Evolutionary conservation across 2,329 filamentous ascomycete species (phyloP).

Genomic region (Emmonsiellopsis sp.): DNA sequence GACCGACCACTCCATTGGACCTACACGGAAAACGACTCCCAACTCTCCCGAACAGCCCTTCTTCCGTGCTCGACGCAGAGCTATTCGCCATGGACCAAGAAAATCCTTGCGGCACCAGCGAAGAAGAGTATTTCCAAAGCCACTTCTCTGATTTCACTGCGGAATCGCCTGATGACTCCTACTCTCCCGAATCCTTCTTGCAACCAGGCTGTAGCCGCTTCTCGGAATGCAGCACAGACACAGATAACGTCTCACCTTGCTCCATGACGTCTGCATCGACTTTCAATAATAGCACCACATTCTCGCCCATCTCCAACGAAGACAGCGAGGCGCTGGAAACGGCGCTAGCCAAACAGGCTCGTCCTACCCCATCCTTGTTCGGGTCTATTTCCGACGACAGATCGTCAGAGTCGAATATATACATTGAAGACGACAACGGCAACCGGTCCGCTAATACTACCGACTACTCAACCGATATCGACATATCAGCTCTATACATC

Average conservation of each 20-base stretch:
- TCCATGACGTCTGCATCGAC: slow-evolving; percentile 29
- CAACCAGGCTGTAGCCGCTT: slow-evolving; percentile 27
- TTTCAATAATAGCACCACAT: slow-evolving; percentile 17
- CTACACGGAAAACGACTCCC: slow-evolving; percentile 33
- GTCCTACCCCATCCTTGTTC: background rate
- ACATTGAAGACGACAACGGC: slow-evolving; percentile 6
- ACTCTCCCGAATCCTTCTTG: slow-evolving; percentile 18
- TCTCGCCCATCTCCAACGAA: background rate
- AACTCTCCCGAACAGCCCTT: slow-evolving; percentile 38
- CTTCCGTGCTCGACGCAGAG: slow-evolving; percentile 36
- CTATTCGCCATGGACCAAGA: slow-evolving; percentile 28
- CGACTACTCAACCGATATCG: slow-evolving; percentile 14
- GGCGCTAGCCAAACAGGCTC: background rate
- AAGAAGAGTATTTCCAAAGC: slow-evolving; percentile 20
- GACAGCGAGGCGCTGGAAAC: background rate
- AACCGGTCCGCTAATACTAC: slow-evolving; percentile 13
- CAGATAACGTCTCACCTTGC: slow-evolving; percentile 25
- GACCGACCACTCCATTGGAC: slow-evolving; percentile 21
- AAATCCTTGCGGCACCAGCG: slow-evolving; percentile 14
- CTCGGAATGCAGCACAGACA: slow-evolving; percentile 33
- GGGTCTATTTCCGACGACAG: background rate
- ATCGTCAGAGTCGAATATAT: background rate
- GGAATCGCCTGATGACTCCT: slow-evolving; percentile 17
- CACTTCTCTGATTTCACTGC: slow-evolving; percentile 35
- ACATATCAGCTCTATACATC: slow-evolving; percentile 25